Evolutionary conservation across 306 rosid species (phyloP), one percentile per base, ranked within the genome.

Genomic region (Ziziphus jujuba): DNA sequence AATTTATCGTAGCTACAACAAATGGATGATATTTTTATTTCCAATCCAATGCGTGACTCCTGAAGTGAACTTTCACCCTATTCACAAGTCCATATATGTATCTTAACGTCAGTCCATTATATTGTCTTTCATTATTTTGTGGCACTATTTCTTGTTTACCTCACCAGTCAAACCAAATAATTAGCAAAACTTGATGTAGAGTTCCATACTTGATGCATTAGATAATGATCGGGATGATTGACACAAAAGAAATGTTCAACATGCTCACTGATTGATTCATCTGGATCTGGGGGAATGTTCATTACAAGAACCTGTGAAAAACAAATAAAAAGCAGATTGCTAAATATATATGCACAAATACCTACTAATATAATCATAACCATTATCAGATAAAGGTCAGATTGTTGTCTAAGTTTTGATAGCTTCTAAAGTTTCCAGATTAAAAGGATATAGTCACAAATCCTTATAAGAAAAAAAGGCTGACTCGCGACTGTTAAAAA

Each of bases 201-300:
- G 67, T 63, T 43, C 49, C 87, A 48, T 81, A 87, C 98, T 38
- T 82, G 95, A 81, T 92, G 98, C 58, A 89, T 65, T 60, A 92
- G 82, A 86, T 92, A 92, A 70, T 90, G 89, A 38, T 87, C 87
- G 6, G 98, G 93, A 74, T 92, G 97, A 74, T 92, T 92, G 56
- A 92, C 97, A 4, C 88, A 84, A 71, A 92, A 92, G 79, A 92
- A 92, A 79, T 92, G 98, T 71, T 92, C 96, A 20, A 92, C 82
- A 60, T 89, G 97, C 80, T 89, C 95, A 47, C 85, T 80, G 84
- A 92, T 75, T 66, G 98, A 76, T 77, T 92, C 98, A 80, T 92
- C 95, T 0, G 87, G 72, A 81, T 92, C 97, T 47, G 89, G 89
- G 43, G 98, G 98, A 72, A 89, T 92, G 72, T 87, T 92, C 75